Evolutionary conservation across 768 basidiomycete genomes (phyloP), one percentile per base, ranked within the genome.

Genomic region (Pholiota conissans): DNA sequence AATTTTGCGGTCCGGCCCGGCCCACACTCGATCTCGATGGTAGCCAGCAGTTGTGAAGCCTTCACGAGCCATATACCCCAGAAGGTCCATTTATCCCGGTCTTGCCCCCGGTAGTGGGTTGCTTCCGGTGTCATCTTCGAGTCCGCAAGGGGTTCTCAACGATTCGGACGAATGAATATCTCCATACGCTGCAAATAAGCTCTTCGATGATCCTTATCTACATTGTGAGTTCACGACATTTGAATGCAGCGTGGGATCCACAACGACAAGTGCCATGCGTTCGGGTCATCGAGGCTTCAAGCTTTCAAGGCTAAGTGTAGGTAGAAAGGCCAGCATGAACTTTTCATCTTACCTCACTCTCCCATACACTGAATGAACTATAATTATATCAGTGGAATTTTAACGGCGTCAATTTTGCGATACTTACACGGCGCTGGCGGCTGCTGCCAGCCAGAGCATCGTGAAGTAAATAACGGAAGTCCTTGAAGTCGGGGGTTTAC

Each of bases 41-140:
- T n/a, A n/a, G n/a, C n/a, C n/a, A n/a, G 2, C 42, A 45, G 18
- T 22, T 20, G 6, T 45, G 22, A 18, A 24, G 18, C 20, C 42
- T 45, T 22, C 51, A 20, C 52, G 52, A 42, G 34, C 10, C 16
- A 26, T 2, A 13, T 49, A 55, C 34, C 8, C 55, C 14, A 26
- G 10, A 32, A 45, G 42, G 24, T 24, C 42, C 27, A 42, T 16
- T 49, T 46, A 37, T 34, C 30, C 29, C 24, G 8, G 26, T 29
- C 50, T 27, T 35, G 24, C 28, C 22, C n/a, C 24, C 34, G 30
- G 30, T 11, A 10, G 4, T 3, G 35, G 32, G 27, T 30, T 30
- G 45, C 45, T 46, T 56, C 35, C 26, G 46, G 22, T 49, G 14
- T 37, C 32, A 26, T 56, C 55, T 26, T 56, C 46, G 48, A 55